A percentile compares a stretch with the other conserved stretches of the same genome.
phyloP scores from a whole-genome alignment of 2,329 filamentous ascomycete genomes.

The Trichophyton mentagrophytes region DNA sequence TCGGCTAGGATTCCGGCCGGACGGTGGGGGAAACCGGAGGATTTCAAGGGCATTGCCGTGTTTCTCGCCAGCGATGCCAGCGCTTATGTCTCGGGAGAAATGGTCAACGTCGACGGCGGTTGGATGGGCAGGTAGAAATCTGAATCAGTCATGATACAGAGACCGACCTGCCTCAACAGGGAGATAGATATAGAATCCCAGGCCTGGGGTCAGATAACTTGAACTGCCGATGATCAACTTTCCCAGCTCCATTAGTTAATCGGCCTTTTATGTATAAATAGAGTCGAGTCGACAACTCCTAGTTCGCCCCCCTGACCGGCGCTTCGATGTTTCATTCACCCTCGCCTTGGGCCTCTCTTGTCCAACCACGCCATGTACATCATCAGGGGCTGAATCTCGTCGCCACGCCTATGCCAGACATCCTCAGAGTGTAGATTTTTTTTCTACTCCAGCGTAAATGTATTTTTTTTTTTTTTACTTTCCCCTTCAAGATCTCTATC shows the following conservation, averaged over 20 bases:
- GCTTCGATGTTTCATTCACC: background rate
- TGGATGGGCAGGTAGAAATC: constrained; percentile 67
- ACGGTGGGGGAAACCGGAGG: constrained; percentile 14
- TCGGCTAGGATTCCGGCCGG: constrained; percentile 18
- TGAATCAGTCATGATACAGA: background rate
- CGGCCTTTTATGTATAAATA: background rate
- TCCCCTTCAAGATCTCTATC: background rate
- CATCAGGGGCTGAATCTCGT: background rate
- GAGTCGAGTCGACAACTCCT: background rate
- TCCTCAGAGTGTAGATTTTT: background rate
- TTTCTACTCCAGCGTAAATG: background rate
- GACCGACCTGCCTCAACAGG: background rate
- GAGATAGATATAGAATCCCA: too few relatives aligned
- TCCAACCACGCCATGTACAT: background rate
- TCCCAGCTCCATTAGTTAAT: background rate
- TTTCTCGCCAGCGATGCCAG: constrained; percentile 17
- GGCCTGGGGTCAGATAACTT: too few relatives aligned
- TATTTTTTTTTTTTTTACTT: background rate
- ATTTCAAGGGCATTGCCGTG: constrained; percentile 15
- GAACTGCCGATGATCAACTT: background rate
- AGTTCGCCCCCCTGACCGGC: background rate
- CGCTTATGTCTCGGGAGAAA: constrained; percentile 36
- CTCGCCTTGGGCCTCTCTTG: background rate
- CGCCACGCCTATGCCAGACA: background rate
- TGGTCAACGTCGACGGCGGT: constrained; percentile 74